These are phyloP conservation scores for Tetradesmus lagerheimii DNA, from an alignment of 139 green algal genomes.

Conservation along the genomic window DNA sequence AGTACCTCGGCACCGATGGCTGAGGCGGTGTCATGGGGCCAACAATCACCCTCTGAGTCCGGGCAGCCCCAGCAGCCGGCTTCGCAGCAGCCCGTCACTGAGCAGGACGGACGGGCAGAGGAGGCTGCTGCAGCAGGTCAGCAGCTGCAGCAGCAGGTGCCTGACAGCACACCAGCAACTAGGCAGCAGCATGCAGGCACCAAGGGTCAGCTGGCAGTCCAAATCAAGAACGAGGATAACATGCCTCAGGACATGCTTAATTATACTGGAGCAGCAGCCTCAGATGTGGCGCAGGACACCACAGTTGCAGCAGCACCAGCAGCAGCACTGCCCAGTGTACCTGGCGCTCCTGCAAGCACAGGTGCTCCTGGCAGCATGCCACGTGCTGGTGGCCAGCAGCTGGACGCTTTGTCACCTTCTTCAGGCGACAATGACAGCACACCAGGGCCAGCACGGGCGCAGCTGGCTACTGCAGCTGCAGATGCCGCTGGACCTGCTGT, in stretches of 20 bases:
- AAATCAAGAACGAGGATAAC: slow-evolving; percentile 8
- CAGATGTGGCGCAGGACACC: slow-evolving; percentile 28
- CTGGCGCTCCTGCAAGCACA: background rate
- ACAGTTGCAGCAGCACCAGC: background rate
- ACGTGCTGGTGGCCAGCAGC: background rate
- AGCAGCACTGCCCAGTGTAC: background rate
- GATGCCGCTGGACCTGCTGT: background rate
- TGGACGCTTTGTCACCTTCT: background rate
- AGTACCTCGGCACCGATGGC: background rate
- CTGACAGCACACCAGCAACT: background rate
- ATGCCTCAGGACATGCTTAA: background rate
- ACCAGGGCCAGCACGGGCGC: background rate
- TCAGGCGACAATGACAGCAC: background rate
- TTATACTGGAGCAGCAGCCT: background rate
- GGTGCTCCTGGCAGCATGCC: background rate
- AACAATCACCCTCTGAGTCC: background rate
- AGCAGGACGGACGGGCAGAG: background rate
- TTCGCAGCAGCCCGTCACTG: background rate
- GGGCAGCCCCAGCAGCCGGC: background rate
- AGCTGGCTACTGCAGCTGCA: background rate
- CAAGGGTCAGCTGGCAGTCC: background rate
- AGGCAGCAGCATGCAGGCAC: background rate
- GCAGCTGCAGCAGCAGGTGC: background rate
- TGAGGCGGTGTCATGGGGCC: background rate
- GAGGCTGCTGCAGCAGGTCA: background rate